Conservation (phyloP, 306 rosid species). For the Prunus mume region DNA sequence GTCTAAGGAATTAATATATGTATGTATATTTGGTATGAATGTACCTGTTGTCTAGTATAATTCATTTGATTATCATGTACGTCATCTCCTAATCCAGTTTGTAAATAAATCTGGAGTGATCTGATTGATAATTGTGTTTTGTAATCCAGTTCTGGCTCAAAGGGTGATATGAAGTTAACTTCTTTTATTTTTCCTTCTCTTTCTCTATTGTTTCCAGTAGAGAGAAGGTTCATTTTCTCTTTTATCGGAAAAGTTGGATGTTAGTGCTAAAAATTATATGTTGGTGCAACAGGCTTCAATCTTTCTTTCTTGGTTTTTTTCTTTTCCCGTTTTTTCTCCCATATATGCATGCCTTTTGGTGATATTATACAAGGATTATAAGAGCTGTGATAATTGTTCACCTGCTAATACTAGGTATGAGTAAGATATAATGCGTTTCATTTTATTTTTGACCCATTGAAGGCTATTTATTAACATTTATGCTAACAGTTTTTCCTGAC, state of each 20-base stretch:
- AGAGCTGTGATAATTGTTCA: background rate
- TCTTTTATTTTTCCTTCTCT: background rate
- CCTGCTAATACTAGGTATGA: background rate
- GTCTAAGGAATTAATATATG: background rate
- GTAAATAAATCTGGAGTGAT: background rate
- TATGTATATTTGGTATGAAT: background rate
- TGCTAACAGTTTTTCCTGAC: conserved; percentile 25
- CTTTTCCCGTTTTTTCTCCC: background rate
- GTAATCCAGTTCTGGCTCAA: background rate
- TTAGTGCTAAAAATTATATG: background rate
- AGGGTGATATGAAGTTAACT: background rate
- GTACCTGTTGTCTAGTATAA: background rate
- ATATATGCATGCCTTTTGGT: background rate
- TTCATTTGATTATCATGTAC: background rate
- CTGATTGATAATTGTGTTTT: background rate
- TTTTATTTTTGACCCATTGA: conserved; percentile 3
- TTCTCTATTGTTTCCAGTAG: background rate
- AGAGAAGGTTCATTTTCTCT: background rate
- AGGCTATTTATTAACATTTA: conserved; percentile 7
- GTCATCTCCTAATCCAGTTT: no score
- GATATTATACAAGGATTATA: background rate
- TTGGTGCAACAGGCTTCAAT: background rate
- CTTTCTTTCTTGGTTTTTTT: background rate
- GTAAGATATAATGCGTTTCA: background rate
- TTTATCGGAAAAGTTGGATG: background rate